phyloP scores from a whole-genome alignment of 202 grass and related monocot species.

The Bolboschoenoplectus hybrid region DNA sequence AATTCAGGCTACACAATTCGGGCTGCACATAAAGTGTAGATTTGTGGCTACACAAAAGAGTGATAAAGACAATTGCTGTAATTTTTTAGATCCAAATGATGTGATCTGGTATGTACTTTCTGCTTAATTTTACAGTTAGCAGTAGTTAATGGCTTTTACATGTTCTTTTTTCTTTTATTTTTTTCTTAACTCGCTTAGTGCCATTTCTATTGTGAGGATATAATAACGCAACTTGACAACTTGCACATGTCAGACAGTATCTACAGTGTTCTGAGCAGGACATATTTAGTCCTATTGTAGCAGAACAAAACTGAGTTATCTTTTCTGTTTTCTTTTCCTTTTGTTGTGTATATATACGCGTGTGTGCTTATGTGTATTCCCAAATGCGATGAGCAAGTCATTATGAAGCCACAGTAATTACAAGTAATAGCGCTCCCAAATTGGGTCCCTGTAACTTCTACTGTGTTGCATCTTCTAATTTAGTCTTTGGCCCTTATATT shows the following conservation, averaged over 20 bases:
- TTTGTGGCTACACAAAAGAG: constrained; percentile 34
- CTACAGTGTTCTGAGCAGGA: no score
- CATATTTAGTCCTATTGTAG: no score
- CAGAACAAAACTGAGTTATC: no score
- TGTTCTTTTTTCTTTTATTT: constrained; percentile 14
- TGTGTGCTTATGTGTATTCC: background rate
- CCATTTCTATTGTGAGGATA: background rate
- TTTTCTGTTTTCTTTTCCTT: no score
- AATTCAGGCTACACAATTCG: constrained; percentile 57
- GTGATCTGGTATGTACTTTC: constrained; percentile 70
- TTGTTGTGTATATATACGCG: no score
- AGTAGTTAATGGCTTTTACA: constrained; percentile 21
- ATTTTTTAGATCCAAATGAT: constrained; percentile 53
- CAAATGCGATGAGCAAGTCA: background rate
- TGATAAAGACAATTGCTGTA: constrained; percentile 43
- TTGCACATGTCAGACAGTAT: no score
- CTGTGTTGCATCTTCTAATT: background rate
- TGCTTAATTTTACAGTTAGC: constrained; percentile 19
- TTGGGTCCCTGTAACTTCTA: background rate
- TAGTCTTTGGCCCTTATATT: background rate
- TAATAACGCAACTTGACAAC: no score
- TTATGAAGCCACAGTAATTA: no score
- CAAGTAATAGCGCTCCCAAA: no score
- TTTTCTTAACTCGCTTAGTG: constrained; percentile 3
- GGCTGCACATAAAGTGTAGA: constrained; percentile 79